Evolutionary conservation across 1,139 yeast species (phyloP).

Genomic region (Saccharomycopsis crataegensis): DNA sequence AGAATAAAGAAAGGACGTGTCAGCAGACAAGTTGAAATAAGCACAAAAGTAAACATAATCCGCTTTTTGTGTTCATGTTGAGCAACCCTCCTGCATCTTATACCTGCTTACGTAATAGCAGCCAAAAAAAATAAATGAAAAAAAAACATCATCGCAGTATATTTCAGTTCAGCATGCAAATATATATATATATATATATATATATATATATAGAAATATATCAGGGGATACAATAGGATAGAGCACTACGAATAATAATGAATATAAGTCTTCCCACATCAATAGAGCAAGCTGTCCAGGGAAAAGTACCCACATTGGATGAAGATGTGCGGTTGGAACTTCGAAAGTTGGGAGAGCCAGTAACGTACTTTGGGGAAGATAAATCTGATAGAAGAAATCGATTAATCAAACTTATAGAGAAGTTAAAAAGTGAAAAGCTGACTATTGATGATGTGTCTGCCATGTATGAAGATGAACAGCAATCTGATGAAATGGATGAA

Average conservation of each 20-base stretch:
- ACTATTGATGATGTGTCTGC: not conserved
- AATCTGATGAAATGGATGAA: constrained; percentile 20
- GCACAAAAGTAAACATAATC: not conserved
- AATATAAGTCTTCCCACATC: not conserved
- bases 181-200: not conserved
- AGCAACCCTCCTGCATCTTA: no score
- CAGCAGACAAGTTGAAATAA: not conserved
- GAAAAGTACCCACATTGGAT: constrained; percentile 53
- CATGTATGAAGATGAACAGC: not conserved
- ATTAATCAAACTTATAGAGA: constrained; percentile 34
- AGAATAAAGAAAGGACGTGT: not conserved
- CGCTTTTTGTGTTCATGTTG: no score
- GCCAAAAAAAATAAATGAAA: not conserved
- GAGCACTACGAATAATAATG: not conserved
- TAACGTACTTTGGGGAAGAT: constrained; percentile 54
- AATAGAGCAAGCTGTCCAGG: not conserved
- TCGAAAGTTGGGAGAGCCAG: constrained; percentile 49
- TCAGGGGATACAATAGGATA: not conserved
- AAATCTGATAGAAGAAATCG: constrained; percentile 54
- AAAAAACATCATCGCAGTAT: not conserved
- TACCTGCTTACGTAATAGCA: not conserved
- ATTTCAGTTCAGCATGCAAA: not conserved
- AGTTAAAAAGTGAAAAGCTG: not conserved
- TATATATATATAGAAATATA: not conserved
- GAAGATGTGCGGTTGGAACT: constrained; percentile 47